A percentile compares a stretch with the other conserved stretches of the same genome.
These are phyloP conservation scores for Chamaenerion angustifolium DNA, from an alignment of 345 rosid genomes.

Conservation along the genomic window DNA sequence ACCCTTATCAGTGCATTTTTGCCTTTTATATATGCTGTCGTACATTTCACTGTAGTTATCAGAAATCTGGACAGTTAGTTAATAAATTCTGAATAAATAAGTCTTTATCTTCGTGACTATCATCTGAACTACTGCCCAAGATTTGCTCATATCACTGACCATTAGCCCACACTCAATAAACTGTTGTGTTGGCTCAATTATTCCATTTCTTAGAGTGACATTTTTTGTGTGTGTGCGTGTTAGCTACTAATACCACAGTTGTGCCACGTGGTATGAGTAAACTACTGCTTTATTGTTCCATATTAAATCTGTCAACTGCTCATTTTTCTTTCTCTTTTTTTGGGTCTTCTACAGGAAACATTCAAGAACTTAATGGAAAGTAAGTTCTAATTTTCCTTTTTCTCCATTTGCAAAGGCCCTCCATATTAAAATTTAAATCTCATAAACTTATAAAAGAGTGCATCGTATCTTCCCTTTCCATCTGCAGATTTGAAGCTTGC, in stretches of 20 bases:
- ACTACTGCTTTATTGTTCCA: background rate
- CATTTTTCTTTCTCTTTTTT: background rate
- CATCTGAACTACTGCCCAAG: background rate
- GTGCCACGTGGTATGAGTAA: no score
- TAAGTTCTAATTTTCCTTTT: conserved; percentile 18
- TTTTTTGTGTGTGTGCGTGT: no score
- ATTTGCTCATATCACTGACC: no score
- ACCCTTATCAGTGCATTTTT: background rate
- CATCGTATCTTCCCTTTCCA: background rate
- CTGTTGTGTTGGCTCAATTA: no score
- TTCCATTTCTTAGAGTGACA: no score
- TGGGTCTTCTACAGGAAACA: conserved; percentile 46
- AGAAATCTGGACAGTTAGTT: no score
- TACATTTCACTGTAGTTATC: no score
- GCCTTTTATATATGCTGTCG: background rate
- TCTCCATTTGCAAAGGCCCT: background rate
- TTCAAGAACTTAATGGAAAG: conserved; percentile 76
- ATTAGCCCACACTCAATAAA: no score
- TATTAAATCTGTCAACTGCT: background rate
- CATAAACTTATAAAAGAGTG: background rate
- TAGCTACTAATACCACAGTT: no score
- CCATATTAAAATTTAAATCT: no score
- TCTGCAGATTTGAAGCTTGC: conserved; percentile 58
- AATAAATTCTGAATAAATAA: no score
- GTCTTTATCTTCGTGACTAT: background rate